Conservation (phyloP, 2,329 filamentous ascomycete species). For the Penicillium olsonii region DNA sequence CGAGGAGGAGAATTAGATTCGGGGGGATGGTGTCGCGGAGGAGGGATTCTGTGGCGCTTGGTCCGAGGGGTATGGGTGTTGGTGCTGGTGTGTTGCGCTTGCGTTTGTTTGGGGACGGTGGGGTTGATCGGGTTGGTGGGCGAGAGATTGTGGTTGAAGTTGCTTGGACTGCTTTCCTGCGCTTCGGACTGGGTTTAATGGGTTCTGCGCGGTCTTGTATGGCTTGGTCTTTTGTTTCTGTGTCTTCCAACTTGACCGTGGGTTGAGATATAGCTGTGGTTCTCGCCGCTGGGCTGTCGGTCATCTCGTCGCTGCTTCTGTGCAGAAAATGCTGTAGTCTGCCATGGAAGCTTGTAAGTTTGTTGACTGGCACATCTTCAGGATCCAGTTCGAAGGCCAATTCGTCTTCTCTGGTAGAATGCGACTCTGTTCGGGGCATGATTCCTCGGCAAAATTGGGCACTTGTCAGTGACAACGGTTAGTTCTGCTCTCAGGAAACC, state of each 20-base stretch:
- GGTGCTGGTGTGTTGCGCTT: conserved; percentile 11
- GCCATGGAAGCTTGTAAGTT: conserved; percentile 39
- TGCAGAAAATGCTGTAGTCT: conserved; percentile 38
- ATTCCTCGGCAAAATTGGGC: not conserved
- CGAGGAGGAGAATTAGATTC: conserved; percentile 48
- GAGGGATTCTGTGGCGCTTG: conserved; percentile 31
- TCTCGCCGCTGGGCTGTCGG: not conserved
- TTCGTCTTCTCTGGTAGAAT: conserved; percentile 13
- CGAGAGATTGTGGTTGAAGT: conserved; percentile 17
- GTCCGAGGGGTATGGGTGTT: conserved; percentile 10
- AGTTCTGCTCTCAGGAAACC: not conserved
- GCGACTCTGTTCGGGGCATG: conserved; percentile 3
- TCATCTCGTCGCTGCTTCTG: not conserved
- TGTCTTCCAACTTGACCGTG: not conserved
- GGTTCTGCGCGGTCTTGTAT: not conserved
- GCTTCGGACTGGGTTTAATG: conserved; percentile 14
- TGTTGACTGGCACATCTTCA: conserved; percentile 36
- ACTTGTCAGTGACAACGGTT: conserved; percentile 3
- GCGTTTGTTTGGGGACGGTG: conserved; percentile 7
- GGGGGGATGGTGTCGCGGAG: conserved; percentile 49
- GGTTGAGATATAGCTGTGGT: conserved; percentile 3
- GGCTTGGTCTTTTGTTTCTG: not conserved
- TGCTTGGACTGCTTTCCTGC: conserved; percentile 10
- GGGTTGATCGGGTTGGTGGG: conserved; percentile 17
- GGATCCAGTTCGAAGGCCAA: not conserved